These are phyloP conservation scores for Aspergillus pseudoterreus DNA, from an alignment of 2,329 filamentous ascomycete genomes.

Conservation along the genomic window DNA sequence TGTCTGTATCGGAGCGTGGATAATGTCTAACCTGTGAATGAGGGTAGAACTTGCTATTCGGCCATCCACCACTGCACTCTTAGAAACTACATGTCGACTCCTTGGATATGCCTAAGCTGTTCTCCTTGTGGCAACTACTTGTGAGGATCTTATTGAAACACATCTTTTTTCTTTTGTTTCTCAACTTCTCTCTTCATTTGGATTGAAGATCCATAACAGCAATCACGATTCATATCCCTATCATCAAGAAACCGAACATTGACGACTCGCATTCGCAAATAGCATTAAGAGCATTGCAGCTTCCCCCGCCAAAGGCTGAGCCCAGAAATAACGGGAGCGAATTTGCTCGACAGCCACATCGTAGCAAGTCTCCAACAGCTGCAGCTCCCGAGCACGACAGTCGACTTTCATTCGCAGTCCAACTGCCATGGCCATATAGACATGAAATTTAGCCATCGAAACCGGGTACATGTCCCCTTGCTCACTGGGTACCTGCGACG, in stretches of 20 bases:
- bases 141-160: no score
- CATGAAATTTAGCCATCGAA: constrained; percentile 12
- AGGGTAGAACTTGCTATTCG: no score
- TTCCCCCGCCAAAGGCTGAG: constrained; percentile 5
- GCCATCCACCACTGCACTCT: no score
- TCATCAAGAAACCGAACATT: not conserved
- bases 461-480: not conserved
- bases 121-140: no score
- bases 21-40: no score
- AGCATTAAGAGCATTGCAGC: constrained; percentile 6
- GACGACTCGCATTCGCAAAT: constrained; percentile 6
- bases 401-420: constrained; percentile 6
- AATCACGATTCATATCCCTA: no score
- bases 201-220: no score
- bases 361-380: constrained; percentile 10
- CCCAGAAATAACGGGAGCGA: constrained; percentile 8
- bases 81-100: no score
- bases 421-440: constrained; percentile 15
- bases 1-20: no score
- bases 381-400: not conserved
- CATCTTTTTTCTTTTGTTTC: no score
- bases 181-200: no score
- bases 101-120: no score
- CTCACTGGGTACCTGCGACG: not conserved
- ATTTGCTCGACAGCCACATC: constrained; percentile 8